phyloP scores from a whole-genome alignment of 1,139 yeast species.

The Scheffersomyces parashehatae region DNA sequence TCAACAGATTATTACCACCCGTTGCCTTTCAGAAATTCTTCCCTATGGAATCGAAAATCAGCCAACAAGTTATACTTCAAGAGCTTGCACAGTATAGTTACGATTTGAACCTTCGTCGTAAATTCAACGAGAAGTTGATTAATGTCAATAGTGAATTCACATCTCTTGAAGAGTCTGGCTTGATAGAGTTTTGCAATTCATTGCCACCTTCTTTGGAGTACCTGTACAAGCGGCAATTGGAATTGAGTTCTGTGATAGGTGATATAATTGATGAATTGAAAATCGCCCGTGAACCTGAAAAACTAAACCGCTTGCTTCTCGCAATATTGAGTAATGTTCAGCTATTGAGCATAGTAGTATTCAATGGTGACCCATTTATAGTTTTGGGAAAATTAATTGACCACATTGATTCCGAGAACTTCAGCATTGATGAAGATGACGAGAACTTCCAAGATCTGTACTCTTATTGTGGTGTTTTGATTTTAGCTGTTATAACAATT shows the following conservation, averaged over 20 bases:
- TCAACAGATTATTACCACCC: constrained; percentile 37
- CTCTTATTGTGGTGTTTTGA: constrained; percentile 62
- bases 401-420: constrained; percentile 35
- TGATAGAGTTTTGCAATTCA: constrained; percentile 35
- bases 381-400: constrained; percentile 31
- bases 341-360: constrained; percentile 43
- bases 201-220: constrained; percentile 33
- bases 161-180: constrained; percentile 51
- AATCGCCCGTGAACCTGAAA: constrained; percentile 38
- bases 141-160: constrained; percentile 55
- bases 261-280: constrained; percentile 41
- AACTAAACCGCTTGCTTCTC: constrained; percentile 50
- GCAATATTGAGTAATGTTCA: constrained; percentile 42
- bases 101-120: constrained; percentile 8
- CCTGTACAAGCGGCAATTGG: constrained; percentile 39
- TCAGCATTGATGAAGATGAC: constrained; percentile 46
- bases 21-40: constrained; percentile 46
- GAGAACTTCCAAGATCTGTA: constrained; percentile 69
- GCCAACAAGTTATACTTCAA: constrained; percentile 18
- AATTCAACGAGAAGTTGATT: constrained; percentile 36
- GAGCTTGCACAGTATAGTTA: constrained; percentile 10
- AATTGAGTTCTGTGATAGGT: constrained; percentile 35
- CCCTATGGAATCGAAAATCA: constrained; percentile 34
- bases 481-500: constrained; percentile 51
- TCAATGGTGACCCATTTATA: constrained; percentile 23